A percentile compares a stretch with the other conserved stretches of the same genome.
Conservation (phyloP, 495 filamentous ascomycete genomes). For the Letharia columbiana region DNA sequence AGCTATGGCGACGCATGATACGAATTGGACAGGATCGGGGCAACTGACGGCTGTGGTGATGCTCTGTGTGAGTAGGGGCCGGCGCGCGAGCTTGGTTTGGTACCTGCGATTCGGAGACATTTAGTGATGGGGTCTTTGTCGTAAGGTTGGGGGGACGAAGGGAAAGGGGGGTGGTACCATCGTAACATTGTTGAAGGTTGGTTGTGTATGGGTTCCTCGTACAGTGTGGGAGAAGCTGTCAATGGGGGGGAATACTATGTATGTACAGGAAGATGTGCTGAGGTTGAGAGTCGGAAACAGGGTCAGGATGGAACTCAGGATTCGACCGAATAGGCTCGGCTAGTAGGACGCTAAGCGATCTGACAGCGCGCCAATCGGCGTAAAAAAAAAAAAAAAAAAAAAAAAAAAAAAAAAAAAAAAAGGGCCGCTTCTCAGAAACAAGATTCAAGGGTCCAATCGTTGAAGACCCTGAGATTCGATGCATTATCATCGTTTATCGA, state of each 20-base stretch:
- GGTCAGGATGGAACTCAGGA: neutral
- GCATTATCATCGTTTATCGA: neutral
- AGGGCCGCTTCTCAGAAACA: neutral
- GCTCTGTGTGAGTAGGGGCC: conserved; percentile 81
- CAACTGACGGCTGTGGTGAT: conserved; percentile 66
- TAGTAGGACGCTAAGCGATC: neutral
- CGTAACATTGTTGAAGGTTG: conserved; percentile 8
- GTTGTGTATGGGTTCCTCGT: neutral
- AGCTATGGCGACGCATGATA: neutral
- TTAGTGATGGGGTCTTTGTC: neutral
- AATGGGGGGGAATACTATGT: neutral
- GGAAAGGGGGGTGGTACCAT: neutral
- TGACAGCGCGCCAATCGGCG: conserved; percentile 14
- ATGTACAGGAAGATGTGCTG: neutral
- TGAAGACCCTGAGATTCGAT: neutral
- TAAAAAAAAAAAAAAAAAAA: too few relatives aligned
- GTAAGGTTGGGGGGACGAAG: neutral
- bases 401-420: too few relatives aligned
- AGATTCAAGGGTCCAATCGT: neutral
- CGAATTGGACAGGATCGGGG: neutral
- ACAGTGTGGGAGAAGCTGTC: neutral
- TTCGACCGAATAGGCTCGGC: neutral
- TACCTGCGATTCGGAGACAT: conserved; percentile 53
- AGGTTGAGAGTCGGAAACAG: neutral
- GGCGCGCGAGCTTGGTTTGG: conserved; percentile 67